Evolutionary conservation across 1,139 yeast species (phyloP).

Genomic region (Geotrichum citri-aurantii): DNA sequence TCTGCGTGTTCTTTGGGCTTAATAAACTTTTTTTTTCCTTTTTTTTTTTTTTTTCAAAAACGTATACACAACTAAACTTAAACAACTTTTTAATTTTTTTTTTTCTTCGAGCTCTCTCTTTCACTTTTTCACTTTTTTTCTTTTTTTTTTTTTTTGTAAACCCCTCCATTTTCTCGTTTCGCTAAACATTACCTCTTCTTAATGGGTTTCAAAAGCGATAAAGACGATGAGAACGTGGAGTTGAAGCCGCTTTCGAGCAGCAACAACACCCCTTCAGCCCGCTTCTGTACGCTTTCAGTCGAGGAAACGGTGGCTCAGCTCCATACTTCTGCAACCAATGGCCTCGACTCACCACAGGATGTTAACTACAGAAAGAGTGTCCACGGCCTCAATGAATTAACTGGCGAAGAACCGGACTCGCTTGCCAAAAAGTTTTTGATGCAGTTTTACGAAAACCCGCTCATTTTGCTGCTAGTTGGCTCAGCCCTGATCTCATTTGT

Average conservation of each 20-base stretch:
- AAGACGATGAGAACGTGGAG: constrained; percentile 12
- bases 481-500: constrained; percentile 78
- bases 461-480: constrained; percentile 78
- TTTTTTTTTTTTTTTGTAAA: not conserved
- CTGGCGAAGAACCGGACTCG: constrained; percentile 69
- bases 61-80: not conserved
- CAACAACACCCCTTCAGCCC: constrained; percentile 39
- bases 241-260: constrained; percentile 11
- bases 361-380: constrained; percentile 61
- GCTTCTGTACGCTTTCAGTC: constrained; percentile 51
- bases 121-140: not conserved
- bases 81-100: not conserved
- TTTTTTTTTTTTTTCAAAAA: not conserved
- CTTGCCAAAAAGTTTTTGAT: constrained; percentile 61
- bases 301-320: constrained; percentile 59
- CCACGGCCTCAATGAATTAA: constrained; percentile 74
- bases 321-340: constrained; percentile 53
- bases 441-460: constrained; percentile 82
- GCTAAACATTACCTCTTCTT: not conserved
- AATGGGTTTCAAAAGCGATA: constrained; percentile 13
- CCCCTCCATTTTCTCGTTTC: not conserved
- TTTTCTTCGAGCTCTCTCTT: not conserved
- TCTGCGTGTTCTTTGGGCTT: not conserved
- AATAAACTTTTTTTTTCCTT: not conserved
- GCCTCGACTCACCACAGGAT: constrained; percentile 64